Conservation (phyloP, 495 filamentous ascomycete genomes). For the Tuber indicum region DNA sequence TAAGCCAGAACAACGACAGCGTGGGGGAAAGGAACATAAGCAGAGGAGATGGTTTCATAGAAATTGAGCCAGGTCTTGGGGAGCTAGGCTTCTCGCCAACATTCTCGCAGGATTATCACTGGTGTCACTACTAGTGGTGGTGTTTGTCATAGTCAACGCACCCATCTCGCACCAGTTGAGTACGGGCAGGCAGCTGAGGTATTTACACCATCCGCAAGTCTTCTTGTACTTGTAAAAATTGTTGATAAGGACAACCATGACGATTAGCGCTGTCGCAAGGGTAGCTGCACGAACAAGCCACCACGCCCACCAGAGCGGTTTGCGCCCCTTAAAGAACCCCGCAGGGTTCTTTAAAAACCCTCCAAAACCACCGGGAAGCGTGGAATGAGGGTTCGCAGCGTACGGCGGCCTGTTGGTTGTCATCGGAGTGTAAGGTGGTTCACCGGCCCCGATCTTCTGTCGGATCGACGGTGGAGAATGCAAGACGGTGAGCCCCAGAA, state of each 20-base stretch:
- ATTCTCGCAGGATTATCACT: slow-evolving; percentile 33
- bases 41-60: neutral
- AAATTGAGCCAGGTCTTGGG: neutral
- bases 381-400: slow-evolving; percentile 21
- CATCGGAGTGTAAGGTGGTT: slow-evolving; percentile 59
- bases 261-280: slow-evolving; percentile 68
- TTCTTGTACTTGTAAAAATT: slow-evolving; percentile 80
- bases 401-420: slow-evolving; percentile 40
- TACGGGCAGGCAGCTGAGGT: slow-evolving; percentile 79
- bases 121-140: slow-evolving; percentile 28
- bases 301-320: slow-evolving; percentile 94
- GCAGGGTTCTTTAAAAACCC: slow-evolving; percentile 62
- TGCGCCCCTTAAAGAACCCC: slow-evolving; percentile 83
- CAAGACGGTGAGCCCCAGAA: slow-evolving; percentile 75
- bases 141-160: slow-evolving; percentile 45
- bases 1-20: neutral
- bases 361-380: slow-evolving; percentile 38
- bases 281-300: slow-evolving; percentile 80
- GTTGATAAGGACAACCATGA: slow-evolving; percentile 74
- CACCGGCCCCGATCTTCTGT: slow-evolving; percentile 63
- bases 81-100: slow-evolving; percentile 12
- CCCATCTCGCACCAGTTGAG: slow-evolving; percentile 74
- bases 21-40: neutral
- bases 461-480: slow-evolving; percentile 78
- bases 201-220: slow-evolving; percentile 85